Percentiles rank a stretch among this genome's conserved stretches.
Evolutionary conservation across 257 asterid species (phyloP).

Genomic region (Rauvolfia tetraphylla): DNA sequence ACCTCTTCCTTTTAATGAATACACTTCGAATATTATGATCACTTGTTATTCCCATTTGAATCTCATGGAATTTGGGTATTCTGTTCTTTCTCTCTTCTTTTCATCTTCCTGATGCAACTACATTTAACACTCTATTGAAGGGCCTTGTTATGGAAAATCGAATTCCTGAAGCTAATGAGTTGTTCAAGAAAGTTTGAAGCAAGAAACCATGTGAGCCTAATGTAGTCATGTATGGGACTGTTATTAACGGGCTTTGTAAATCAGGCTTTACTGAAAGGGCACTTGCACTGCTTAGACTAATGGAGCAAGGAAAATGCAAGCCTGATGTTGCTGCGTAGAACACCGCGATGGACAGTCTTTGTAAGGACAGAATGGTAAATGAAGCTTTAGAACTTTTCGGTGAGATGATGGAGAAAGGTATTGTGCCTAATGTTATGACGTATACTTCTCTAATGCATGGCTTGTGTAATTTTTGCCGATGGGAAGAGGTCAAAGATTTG

Average conservation of each 20-base stretch:
- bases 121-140: not conserved
- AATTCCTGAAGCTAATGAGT: not conserved
- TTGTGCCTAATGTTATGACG: slow-evolving; percentile 9
- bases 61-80: too few species aligned
- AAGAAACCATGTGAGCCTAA: slow-evolving; percentile 16
- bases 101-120: not conserved
- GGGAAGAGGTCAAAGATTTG: slow-evolving; percentile 17
- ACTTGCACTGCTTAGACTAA: slow-evolving; percentile 5
- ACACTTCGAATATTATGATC: too few species aligned
- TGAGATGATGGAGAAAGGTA: slow-evolving; percentile 13
- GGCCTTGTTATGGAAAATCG: slow-evolving; percentile 13
- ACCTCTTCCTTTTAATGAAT: too few species aligned
- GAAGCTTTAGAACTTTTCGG: slow-evolving; percentile 14
- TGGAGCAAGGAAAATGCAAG: slow-evolving; percentile 6
- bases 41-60: too few species aligned
- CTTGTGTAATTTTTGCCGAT: not conserved
- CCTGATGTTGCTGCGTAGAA: not conserved
- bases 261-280: slow-evolving; percentile 13
- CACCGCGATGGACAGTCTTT: slow-evolving; percentile 15
- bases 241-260: slow-evolving; percentile 31
- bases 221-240: slow-evolving; percentile 1
- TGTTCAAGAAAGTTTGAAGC: slow-evolving; percentile 18
- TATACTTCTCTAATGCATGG: slow-evolving; percentile 19
- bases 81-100: too few species aligned
- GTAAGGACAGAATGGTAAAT: slow-evolving; percentile 23